Base-by-base conservation (phyloP, 75 land plant genomes). In the Larix kaempferi region DNA sequence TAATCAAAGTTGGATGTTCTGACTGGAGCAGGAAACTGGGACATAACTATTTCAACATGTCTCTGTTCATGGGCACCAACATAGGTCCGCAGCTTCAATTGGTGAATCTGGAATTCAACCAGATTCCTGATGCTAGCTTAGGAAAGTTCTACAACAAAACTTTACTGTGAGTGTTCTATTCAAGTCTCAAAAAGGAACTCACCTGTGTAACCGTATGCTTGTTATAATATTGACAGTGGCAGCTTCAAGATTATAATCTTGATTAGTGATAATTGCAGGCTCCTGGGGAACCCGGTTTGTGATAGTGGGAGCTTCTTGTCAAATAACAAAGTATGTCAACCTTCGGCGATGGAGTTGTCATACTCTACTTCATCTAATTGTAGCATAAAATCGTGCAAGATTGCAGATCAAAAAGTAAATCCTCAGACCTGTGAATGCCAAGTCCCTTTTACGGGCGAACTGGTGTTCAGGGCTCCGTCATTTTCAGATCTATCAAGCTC, bases 291-390 rank as follows among this genome's bases (percentile, higher is more conserved):
- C 58, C 93, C 93, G 12, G 83, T 82, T 11, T 91, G 93, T 74
- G n/a, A 54, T 3, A 15, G 1, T 21, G 27, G 74, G 56, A 71
- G 81, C 10, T 74, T 82, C 10, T 84, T 74, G 56, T 77, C 71
- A 6, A 58, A 25, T 23, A 88, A 84, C 71, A 89, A 89, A 77
- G 81, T 78, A 33, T 60, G 76, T 74, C 84, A 82, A 56, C 82
- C 84, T 55, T 39, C 35, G n/a, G 74, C 74, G 16, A 0, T 56
- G 4, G 39, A 58, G 52, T 75, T 37, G 11, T 56, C 88, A 4
- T 91, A 91, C 81, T 89, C 91, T 6, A 91, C 93, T 21, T 87
- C 88, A 63, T 83, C 86, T 5, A 83, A 66, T 21, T 91, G 93
- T 76, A 80, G 78, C 41, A 33, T 75, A 10, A 81, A 78, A 73